These are phyloP conservation scores for Phytophthora foliorum DNA, from an alignment of 352 stramenopile species.

Conservation along the genomic window DNA sequence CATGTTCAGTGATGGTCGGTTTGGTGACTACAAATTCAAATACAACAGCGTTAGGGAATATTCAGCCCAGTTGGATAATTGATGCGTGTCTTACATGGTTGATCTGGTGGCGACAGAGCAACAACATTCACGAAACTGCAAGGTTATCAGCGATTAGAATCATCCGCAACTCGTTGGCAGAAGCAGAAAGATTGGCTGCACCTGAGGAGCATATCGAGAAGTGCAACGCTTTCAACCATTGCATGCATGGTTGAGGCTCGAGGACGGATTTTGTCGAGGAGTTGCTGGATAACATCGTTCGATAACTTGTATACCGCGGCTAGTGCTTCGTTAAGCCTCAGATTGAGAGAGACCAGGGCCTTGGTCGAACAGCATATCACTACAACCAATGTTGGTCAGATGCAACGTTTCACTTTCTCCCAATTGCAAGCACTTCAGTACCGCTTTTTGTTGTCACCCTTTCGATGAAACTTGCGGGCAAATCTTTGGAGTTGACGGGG, in stretches of 20 bases:
- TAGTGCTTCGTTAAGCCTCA: constrained; percentile 84
- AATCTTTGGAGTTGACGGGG: constrained; percentile 58
- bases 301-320: constrained; percentile 91
- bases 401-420: background rate
- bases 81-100: constrained; percentile 61
- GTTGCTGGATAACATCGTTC: constrained; percentile 84
- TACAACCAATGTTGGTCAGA: constrained; percentile 34
- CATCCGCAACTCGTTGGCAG: background rate
- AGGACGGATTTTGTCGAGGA: constrained; percentile 85
- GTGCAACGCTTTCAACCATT: constrained; percentile 90
- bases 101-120: constrained; percentile 72
- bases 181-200: constrained; percentile 22
- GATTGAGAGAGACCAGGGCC: constrained; percentile 86
- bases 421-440: constrained; percentile 17
- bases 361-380: constrained; percentile 91
- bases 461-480: constrained; percentile 75
- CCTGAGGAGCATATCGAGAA: constrained; percentile 94
- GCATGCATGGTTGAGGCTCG: constrained; percentile 81
- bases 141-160: background rate
- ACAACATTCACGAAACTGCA: constrained; percentile 91
- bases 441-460: constrained; percentile 72
- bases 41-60: background rate
- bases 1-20: constrained; percentile 71
- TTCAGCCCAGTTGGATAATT: background rate
- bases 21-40: constrained; percentile 58